Conservation (phyloP, 257 asterid species). For the Nicotiana tomentosiformis region DNA sequence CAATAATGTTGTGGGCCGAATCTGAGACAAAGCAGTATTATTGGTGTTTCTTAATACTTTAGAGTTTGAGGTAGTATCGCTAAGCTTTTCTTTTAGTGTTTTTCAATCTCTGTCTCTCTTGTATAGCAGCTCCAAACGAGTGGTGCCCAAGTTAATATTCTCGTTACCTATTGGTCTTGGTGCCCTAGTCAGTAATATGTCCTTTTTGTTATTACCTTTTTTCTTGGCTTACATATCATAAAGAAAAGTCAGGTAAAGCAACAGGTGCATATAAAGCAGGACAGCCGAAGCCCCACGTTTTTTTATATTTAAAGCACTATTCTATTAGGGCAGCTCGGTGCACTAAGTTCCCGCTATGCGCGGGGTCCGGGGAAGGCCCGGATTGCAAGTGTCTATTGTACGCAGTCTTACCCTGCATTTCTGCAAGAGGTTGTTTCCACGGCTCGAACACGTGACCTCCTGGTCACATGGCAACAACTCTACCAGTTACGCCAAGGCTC, state of each 20-base stretch:
- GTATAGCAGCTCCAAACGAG: not conserved
- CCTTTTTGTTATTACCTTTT: not conserved
- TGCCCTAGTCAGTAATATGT: not conserved
- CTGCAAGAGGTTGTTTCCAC: no score
- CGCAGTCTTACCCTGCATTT: no score
- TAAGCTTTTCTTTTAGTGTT: not conserved
- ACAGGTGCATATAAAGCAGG: not conserved
- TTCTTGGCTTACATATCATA: not conserved
- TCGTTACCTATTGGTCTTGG: not conserved
- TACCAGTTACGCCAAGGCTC: no score
- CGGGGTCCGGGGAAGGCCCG: no score
- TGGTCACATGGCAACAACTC: no score
- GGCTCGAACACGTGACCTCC: no score
- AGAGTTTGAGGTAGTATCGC: not conserved
- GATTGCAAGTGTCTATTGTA: no score
- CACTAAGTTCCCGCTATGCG: no score
- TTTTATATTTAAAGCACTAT: not conserved
- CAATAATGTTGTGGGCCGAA: not conserved
- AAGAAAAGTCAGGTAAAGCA: not conserved
- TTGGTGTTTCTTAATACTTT: not conserved
- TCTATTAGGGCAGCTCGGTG: not conserved
- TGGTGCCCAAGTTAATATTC: not conserved
- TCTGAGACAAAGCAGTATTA: not conserved
- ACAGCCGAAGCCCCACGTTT: not conserved
- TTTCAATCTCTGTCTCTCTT: not conserved